Conservation (phyloP, 202 grass and related monocot genomes). For the Panicum virgatum region DNA sequence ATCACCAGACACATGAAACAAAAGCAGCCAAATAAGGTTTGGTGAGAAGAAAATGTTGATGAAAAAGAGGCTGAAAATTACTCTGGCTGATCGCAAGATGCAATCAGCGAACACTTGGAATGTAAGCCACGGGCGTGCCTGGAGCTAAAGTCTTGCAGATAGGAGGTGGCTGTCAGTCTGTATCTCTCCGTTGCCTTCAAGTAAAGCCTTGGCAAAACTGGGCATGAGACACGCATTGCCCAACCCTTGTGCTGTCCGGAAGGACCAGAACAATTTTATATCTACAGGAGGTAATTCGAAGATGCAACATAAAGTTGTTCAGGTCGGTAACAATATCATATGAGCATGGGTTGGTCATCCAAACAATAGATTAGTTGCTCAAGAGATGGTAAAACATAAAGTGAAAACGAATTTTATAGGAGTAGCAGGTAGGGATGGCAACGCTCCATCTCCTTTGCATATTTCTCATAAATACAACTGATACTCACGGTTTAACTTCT, state of each 20-base stretch:
- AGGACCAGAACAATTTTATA: not conserved
- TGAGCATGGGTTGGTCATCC: not conserved
- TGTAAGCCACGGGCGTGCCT: slow-evolving; percentile 31
- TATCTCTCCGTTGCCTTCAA: slow-evolving; percentile 35
- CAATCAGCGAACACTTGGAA: slow-evolving; percentile 56
- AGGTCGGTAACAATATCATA: not conserved
- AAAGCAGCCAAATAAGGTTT: slow-evolving; percentile 14
- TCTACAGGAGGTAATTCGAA: not conserved
- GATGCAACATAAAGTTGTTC: not conserved
- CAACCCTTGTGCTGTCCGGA: not conserved
- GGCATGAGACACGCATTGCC: slow-evolving; percentile 3
- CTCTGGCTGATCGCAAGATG: slow-evolving; percentile 36
- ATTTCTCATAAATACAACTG: not conserved
- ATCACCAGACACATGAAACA: slow-evolving; percentile 29
- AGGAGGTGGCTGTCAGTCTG: slow-evolving; percentile 44
- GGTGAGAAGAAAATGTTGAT: slow-evolving; percentile 20
- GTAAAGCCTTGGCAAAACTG: slow-evolving; percentile 27
- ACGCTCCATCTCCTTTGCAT: not conserved
- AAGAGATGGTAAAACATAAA: not conserved
- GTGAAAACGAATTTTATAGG: not conserved
- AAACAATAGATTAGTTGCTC: not conserved
- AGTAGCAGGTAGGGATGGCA: slow-evolving; percentile 26
- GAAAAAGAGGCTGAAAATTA: slow-evolving; percentile 16
- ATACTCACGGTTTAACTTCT: not conserved
- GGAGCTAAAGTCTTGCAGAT: slow-evolving; percentile 44